Conservation (phyloP, 2,329 filamentous ascomycete species). For the Ophiostoma angusticollis region DNA sequence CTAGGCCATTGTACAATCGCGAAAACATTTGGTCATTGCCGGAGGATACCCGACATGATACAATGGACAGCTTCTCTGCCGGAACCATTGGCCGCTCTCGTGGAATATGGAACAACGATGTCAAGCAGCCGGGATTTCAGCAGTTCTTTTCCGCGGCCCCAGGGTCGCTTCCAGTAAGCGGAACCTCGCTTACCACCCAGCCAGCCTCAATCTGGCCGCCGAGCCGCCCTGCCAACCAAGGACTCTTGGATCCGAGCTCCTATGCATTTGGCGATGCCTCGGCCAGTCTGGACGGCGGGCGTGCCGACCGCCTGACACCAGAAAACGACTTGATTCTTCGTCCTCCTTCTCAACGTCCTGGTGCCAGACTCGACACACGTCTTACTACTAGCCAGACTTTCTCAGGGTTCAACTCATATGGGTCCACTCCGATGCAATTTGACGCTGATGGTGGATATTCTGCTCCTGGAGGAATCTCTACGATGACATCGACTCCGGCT, state of each 20-base stretch:
- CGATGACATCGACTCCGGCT: slow-evolving; percentile 27
- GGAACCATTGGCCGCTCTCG: slow-evolving; percentile 17
- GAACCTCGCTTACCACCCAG: slow-evolving; percentile 19
- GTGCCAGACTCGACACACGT: slow-evolving; percentile 33
- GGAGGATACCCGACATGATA: slow-evolving; percentile 45
- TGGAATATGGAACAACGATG: slow-evolving; percentile 17
- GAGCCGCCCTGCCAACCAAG: slow-evolving; percentile 25
- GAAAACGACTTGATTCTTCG: slow-evolving; percentile 37
- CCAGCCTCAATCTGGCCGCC: slow-evolving; percentile 35
- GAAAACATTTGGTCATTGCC: slow-evolving; percentile 39
- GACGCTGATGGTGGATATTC: slow-evolving; percentile 18
- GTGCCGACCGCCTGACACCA: slow-evolving; percentile 32
- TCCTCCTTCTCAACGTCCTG: slow-evolving; percentile 29
- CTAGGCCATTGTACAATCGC: slow-evolving; percentile 25
- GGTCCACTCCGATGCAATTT: slow-evolving; percentile 16
- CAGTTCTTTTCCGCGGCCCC: slow-evolving; percentile 15
- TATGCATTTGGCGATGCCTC: slow-evolving; percentile 21
- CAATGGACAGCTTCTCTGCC: slow-evolving; percentile 39
- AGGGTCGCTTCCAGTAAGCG: slow-evolving; percentile 19
- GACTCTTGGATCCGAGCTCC: slow-evolving; percentile 25
- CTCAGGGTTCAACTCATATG: slow-evolving; percentile 22
- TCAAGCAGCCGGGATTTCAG: slow-evolving; percentile 28
- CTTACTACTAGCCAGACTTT: slow-evolving; percentile 20
- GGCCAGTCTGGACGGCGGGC: slow-evolving; percentile 27
- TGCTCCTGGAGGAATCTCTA: slow-evolving; percentile 15